These are phyloP conservation scores for Penicillium sp. DNA, from an alignment of 2,329 filamentous ascomycete genomes.

Conservation along the genomic window DNA sequence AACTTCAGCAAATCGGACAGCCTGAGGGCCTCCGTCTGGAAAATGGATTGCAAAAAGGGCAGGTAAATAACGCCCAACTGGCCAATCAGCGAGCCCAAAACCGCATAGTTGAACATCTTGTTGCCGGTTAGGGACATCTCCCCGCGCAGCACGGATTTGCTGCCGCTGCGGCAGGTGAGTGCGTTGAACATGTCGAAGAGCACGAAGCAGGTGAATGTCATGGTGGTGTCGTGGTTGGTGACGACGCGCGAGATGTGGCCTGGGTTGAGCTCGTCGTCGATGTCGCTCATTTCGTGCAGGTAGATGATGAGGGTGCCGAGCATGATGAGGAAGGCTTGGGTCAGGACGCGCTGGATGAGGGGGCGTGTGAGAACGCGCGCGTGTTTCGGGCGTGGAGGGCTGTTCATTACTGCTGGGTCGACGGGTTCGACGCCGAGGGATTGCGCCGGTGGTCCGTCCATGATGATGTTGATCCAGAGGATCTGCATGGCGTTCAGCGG, in stretches of 20 bases:
- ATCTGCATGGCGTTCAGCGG: conserved; percentile 99
- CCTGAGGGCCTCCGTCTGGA: conserved; percentile 85
- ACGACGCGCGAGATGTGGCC: conserved; percentile 57
- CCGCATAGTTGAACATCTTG: conserved; percentile 94
- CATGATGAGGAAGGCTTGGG: conserved; percentile 86
- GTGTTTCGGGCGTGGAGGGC: conserved; percentile 78
- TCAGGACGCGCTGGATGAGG: conserved; percentile 79
- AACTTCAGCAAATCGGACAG: conserved; percentile 71
- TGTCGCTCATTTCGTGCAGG: conserved; percentile 84
- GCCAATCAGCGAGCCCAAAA: conserved; percentile 75
- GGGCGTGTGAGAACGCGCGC: conserved; percentile 86
- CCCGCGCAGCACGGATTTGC: conserved; percentile 81
- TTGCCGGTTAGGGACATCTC: conserved; percentile 82
- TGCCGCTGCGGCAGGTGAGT: conserved; percentile 83
- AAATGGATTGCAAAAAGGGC: conserved; percentile 86
- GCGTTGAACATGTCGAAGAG: conserved; percentile 99
- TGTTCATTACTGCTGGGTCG: conserved; percentile 88
- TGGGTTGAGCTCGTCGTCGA: conserved; percentile 36
- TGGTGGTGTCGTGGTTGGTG: conserved; percentile 91
- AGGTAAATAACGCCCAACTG: conserved; percentile 93
- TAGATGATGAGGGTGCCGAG: conserved; percentile 88
- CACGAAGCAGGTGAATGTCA: conserved; percentile 99
- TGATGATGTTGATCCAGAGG: conserved; percentile 96
- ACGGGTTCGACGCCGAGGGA: conserved; percentile 94
- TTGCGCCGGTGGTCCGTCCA: conserved; percentile 97